Evolutionary conservation across 164 flowering plant genomes (phyloP).

Genomic region (Umbilicus rupestris): DNA sequence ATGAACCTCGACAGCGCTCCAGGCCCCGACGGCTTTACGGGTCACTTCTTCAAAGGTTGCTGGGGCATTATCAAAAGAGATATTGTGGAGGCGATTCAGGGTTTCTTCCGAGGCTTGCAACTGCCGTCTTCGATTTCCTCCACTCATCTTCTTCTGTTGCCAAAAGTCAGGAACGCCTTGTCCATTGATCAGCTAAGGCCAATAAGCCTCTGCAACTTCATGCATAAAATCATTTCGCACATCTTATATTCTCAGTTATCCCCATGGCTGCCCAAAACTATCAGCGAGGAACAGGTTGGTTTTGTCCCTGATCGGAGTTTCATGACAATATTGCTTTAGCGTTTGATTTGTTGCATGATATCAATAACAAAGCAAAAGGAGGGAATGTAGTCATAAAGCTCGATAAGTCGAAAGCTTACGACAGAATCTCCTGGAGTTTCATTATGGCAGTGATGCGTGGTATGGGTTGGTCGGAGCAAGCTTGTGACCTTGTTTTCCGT

Average conservation of each 20-base stretch:
- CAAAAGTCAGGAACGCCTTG: too few species aligned
- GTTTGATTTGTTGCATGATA: neutral
- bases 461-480: neutral
- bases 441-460: neutral
- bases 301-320: neutral
- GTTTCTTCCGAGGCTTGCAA: too few species aligned
- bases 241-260: neutral
- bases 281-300: neutral
- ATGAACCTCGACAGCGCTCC: too few species aligned
- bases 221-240: too few species aligned
- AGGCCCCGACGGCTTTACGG: too few species aligned
- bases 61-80: too few species aligned
- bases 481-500: neutral
- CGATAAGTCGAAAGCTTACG: neutral
- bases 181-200: too few species aligned
- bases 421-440: neutral
- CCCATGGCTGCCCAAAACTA: neutral
- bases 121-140: too few species aligned
- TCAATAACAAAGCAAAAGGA: neutral
- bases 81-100: too few species aligned
- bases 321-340: neutral
- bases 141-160: too few species aligned
- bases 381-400: neutral
- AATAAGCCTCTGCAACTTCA: too few species aligned
- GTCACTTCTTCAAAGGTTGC: too few species aligned